phyloP scores from a whole-genome alignment of 306 rosid genomes.

The Dryas octopetala region DNA sequence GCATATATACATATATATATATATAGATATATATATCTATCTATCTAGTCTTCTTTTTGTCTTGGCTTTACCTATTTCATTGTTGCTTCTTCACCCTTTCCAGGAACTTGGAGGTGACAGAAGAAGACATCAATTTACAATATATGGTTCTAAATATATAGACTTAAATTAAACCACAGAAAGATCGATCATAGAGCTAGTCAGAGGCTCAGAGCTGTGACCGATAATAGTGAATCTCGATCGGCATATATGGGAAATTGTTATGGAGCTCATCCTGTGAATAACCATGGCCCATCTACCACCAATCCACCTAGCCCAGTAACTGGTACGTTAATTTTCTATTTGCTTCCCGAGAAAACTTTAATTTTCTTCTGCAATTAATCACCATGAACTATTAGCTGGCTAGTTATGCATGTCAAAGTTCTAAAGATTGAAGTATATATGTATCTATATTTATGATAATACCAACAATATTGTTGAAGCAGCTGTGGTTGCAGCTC shows the following conservation, averaged over 20 bases:
- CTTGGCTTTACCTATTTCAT: conserved; percentile 14
- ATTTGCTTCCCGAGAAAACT: too few species aligned
- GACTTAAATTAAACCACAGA: background rate
- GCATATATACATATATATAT: background rate
- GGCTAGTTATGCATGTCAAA: too few species aligned
- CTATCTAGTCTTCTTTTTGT: background rate
- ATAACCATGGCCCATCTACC: conserved; percentile 8
- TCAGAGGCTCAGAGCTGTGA: too few species aligned
- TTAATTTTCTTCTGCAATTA: too few species aligned
- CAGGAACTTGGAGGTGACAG: conserved; percentile 5
- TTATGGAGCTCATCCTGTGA: conserved; percentile 18
- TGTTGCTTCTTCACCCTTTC: conserved; percentile 21
- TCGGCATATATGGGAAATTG: conserved; percentile 27
- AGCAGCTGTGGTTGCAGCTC: conserved; percentile 4
- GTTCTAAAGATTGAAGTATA: too few species aligned
- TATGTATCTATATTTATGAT: background rate
- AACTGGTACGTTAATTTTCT: too few species aligned
- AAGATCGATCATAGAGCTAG: background rate
- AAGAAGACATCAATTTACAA: too few species aligned
- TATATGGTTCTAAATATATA: too few species aligned
- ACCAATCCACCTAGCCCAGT: too few species aligned
- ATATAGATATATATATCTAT: background rate
- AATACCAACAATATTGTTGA: background rate
- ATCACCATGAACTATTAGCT: too few species aligned
- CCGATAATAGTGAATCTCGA: too few species aligned